phyloP scores from a whole-genome alignment of 1,284 basidiomycete genomes.

The Papiliotrema laurentii region DNA sequence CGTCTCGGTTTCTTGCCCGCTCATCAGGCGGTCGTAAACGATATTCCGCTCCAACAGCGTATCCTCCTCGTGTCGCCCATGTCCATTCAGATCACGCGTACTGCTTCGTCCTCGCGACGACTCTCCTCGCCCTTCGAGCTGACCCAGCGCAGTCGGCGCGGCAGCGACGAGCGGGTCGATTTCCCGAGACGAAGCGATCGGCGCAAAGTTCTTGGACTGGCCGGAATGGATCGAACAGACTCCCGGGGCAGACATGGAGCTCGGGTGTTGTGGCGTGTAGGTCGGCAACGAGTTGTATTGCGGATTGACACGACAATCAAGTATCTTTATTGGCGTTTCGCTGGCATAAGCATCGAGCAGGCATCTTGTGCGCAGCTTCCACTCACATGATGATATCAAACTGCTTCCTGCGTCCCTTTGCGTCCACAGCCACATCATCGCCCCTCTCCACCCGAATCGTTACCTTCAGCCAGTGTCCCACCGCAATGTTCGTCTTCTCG shows the following conservation, averaged over 20 bases:
- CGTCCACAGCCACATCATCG: constrained; percentile 61
- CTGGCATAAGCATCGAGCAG: constrained; percentile 13
- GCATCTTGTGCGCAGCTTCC: background rate
- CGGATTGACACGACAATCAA: constrained; percentile 66
- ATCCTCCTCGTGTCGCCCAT: constrained; percentile 28
- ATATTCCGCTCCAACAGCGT: constrained; percentile 46
- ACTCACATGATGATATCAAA: constrained; percentile 79
- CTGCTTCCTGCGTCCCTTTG: constrained; percentile 65
- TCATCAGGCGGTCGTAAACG: constrained; percentile 54
- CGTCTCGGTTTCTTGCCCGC: constrained; percentile 59
- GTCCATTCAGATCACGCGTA: background rate
- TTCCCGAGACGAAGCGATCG: constrained; percentile 3
- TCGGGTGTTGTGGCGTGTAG: constrained; percentile 31
- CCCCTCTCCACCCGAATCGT: constrained; percentile 79
- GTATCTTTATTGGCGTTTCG: constrained; percentile 49
- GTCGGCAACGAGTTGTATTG: constrained; percentile 70
- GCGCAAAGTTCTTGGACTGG: constrained; percentile 1
- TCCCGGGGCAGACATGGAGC: constrained; percentile 11
- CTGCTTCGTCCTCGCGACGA: background rate
- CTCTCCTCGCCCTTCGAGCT: background rate
- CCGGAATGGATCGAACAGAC: constrained; percentile 36
- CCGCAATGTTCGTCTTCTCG: constrained; percentile 69
- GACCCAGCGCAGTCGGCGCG: background rate
- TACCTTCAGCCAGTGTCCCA: constrained; percentile 76
- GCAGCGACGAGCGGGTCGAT: constrained; percentile 6